Conservation (phyloP, 2,329 filamentous ascomycete genomes). For the Amphichorda felina region DNA sequence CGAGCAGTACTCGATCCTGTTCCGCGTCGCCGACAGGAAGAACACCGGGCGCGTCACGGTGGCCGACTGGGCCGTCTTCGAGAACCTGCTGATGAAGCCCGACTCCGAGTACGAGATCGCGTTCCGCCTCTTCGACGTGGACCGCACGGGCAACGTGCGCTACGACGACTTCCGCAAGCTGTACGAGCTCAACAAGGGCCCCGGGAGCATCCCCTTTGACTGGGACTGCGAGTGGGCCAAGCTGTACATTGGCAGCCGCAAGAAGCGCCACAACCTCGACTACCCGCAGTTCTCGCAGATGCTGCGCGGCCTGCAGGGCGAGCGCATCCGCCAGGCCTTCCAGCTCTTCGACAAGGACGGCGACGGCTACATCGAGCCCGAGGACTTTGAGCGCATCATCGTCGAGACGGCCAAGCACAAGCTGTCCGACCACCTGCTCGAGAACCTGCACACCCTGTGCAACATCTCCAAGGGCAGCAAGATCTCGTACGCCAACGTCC, state of each 20-base stretch:
- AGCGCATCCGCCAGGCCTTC: conserved; percentile 93
- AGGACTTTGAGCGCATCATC: conserved; percentile 95
- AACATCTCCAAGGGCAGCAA: conserved; percentile 87
- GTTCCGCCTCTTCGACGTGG: conserved; percentile 88
- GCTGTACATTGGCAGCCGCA: conserved; percentile 82
- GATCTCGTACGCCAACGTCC: conserved; percentile 94
- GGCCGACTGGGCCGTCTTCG: conserved; percentile 83
- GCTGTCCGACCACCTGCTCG: conserved; percentile 88
- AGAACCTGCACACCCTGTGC: conserved; percentile 85
- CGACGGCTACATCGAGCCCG: conserved; percentile 89
- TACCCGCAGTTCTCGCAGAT: conserved; percentile 98
- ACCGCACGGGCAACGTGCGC: conserved; percentile 73
- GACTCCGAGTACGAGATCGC: conserved; percentile 99
- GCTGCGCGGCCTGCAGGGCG: conserved; percentile 89
- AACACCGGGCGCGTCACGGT: conserved; percentile 63
- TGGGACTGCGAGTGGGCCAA: conserved; percentile 97
- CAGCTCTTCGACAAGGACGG: conserved; percentile 80
- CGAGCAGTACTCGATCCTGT: conserved; percentile 90
- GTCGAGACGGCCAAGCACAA: conserved; percentile 88
- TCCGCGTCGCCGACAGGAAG: conserved; percentile 76
- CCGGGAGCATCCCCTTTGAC: conserved; percentile 80
- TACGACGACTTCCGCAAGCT: conserved; percentile 78
- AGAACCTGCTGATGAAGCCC: conserved; percentile 85
- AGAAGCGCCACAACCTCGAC: conserved; percentile 80
- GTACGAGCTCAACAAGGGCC: conserved; percentile 82